Conservation (phyloP, 306 rosid genomes). For the Leucaena leucocephala region DNA sequence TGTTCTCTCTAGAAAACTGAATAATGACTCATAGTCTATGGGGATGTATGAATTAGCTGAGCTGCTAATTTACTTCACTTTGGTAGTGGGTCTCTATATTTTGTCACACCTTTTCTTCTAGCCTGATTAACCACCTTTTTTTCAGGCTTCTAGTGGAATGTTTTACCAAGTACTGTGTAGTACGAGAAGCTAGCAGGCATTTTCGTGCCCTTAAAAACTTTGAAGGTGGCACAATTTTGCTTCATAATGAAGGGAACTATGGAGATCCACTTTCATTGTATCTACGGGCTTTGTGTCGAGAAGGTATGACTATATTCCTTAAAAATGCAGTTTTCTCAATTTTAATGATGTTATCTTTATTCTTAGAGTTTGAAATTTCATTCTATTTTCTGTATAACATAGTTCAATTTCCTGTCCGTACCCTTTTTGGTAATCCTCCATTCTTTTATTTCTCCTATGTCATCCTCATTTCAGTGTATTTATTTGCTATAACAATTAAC, state of each 20-base stretch:
- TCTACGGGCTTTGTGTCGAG: slow-evolving; percentile 92
- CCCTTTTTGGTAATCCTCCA: background rate
- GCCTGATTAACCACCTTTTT: slow-evolving; percentile 30
- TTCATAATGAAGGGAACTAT: slow-evolving; percentile 76
- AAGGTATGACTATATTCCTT: slow-evolving; percentile 59
- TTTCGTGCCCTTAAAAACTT: slow-evolving; percentile 83
- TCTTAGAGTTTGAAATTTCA: slow-evolving; percentile 26
- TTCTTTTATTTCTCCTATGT: background rate
- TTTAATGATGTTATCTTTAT: slow-evolving; percentile 25
- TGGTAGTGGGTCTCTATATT: background rate
- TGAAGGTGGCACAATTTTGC: slow-evolving; percentile 70
- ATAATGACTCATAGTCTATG: slow-evolving; percentile 17
- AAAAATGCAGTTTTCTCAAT: slow-evolving; percentile 18
- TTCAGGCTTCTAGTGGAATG: slow-evolving; percentile 93
- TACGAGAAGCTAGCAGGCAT: slow-evolving; percentile 93
- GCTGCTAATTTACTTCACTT: slow-evolving; percentile 25
- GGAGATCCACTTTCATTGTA: slow-evolving; percentile 96
- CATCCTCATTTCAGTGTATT: background rate
- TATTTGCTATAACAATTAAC: background rate
- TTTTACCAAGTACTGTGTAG: slow-evolving; percentile 89
- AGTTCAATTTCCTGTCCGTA: background rate
- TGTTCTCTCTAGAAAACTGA: slow-evolving; percentile 17
- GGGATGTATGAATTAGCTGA: slow-evolving; percentile 16
- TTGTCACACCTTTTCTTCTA: slow-evolving; percentile 25
- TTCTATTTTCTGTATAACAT: slow-evolving; percentile 14